These are phyloP conservation scores for Elongisporangium anandrum DNA, from an alignment of 352 stramenopile genomes.

Conservation along the genomic window DNA sequence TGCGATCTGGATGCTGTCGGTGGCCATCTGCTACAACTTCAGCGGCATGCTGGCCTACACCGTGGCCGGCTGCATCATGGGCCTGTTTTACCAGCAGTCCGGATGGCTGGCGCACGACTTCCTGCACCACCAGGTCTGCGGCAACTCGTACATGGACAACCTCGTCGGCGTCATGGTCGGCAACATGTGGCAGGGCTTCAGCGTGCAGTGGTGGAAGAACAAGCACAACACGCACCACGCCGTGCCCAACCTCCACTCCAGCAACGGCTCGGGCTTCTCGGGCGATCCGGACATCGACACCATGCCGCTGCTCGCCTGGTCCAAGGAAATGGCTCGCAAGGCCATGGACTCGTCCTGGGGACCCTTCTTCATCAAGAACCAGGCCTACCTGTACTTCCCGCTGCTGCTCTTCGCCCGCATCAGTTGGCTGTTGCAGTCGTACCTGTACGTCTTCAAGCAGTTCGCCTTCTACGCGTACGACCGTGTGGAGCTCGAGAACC, in stretches of 20 bases:
- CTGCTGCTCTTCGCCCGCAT: constrained; percentile 96
- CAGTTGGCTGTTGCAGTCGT: constrained; percentile 96
- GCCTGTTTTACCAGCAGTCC: constrained; percentile 98
- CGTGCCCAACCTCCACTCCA: constrained; percentile 96
- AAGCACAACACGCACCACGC: constrained; percentile 99
- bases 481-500: constrained; percentile 82
- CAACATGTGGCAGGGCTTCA: constrained; percentile 98
- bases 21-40: constrained; percentile 85
- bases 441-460: constrained; percentile 92
- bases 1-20: constrained; percentile 80
- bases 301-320: constrained; percentile 98
- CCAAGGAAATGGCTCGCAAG: constrained; percentile 92
- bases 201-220: constrained; percentile 97
- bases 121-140: constrained; percentile 97
- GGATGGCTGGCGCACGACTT: constrained; percentile 98
- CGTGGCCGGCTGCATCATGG: constrained; percentile 89
- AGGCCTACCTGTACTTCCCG: constrained; percentile 97
- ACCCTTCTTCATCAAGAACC: constrained; percentile 89
- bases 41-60: constrained; percentile 88
- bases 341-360: constrained; percentile 76
- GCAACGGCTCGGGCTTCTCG: constrained; percentile 64
- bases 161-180: constrained; percentile 92
- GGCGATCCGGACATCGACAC: constrained; percentile 99
- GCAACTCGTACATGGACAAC: constrained; percentile 92
- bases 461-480: constrained; percentile 83